Base-by-base conservation (phyloP, 169 alveolate species). In the Plasmodium coatneyi region DNA sequence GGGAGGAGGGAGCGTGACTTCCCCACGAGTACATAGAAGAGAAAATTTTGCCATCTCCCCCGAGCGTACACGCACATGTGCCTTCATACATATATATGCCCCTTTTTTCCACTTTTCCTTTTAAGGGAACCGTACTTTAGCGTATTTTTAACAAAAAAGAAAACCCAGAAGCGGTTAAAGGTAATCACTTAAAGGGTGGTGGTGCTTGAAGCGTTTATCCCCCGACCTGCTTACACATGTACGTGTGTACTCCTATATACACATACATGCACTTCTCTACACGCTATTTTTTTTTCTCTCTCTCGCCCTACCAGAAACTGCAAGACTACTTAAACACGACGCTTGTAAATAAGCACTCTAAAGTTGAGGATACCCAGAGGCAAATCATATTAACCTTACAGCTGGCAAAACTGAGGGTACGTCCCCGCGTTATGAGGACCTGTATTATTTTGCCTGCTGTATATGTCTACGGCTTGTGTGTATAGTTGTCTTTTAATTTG, bases 321-420 rank as follows among this genome's bases (percentile, higher is more conserved):
- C 93, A 87, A 87, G 93, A 87, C 82, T 87, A 87, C 81, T 66
- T 87, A 36, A 87, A 87, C 82, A 87, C 90, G 74, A 80, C 93
- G 6, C 82, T 87, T 79, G 89, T 87, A 87, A 76, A 87, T 87
- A 87, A 87, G 70, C 93, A 87, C 71, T 79, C 93, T 10, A 87
- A 36, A 79, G 82, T 79, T 87, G 93, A 87, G 34, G 87, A 79
- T 41, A 71, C 93, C 14, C 93, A 87, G 79, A 78, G 93, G 52
- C 93, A 87, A 80, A 76, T 87, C 16, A 87, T 87, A 60, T 79
- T 87, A 79, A 87, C 93, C 60, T 43, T 87, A 19, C 93, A 87
- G 34, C 71, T 87, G 46, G 93, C 93, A 87, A 87, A 87, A 87
- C 49, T 87, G 71, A 87, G 93, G 93, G 93, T 87, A 78, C 46